Evolutionary conservation across 2,329 filamentous ascomycete genomes (phyloP), one percentile per base, ranked within the genome.

Genomic region (Cadophora sp.): DNA sequence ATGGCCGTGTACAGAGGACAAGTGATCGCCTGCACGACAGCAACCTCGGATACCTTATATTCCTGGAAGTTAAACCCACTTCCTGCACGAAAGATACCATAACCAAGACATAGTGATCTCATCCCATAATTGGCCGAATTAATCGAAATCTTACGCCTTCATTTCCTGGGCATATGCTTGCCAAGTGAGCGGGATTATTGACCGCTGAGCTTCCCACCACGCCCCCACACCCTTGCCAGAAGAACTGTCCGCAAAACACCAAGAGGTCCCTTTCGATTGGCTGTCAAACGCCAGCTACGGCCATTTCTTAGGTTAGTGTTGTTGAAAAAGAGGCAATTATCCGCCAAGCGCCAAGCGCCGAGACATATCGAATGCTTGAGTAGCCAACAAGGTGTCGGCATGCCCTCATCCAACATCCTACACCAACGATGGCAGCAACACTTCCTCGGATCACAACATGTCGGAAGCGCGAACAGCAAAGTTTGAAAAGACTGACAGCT

Each of bases 331-430:
- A 48, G 48, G 36, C 18, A 33, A n/a, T 66, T 48, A 58, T 45
- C 33, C 48, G 58, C 58, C 58, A 62, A 66, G 58, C 41, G 61
- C 58, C 48, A 56, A 66, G 58, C 56, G 63, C 63, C 63, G 5
- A 65, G 63, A 48, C 30, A 53, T 22, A 8, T 51, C 27, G 24
- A 45, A 60, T 59, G 43, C 62, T 59, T 59, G 53, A 55, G 63
- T 65, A 65, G 27, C 64, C 64, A 66, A 56, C 64, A 66, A 62
- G 64, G 64, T 65, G 27, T 65, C 39, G 41, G 55, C 53, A 43
- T 30, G 3, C 27, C 27, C 27, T 30, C 27, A 50, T 24, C 30
- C 33, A 30, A 18, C 16, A n/a, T 45, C 20, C 20, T 8, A 18
- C 36, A 7, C 27, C 13, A 48, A 14, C 20, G 14, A 41, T 63